Base-by-base conservation (phyloP, 164 flowering plant genomes). In the Litsea cubeba region DNA sequence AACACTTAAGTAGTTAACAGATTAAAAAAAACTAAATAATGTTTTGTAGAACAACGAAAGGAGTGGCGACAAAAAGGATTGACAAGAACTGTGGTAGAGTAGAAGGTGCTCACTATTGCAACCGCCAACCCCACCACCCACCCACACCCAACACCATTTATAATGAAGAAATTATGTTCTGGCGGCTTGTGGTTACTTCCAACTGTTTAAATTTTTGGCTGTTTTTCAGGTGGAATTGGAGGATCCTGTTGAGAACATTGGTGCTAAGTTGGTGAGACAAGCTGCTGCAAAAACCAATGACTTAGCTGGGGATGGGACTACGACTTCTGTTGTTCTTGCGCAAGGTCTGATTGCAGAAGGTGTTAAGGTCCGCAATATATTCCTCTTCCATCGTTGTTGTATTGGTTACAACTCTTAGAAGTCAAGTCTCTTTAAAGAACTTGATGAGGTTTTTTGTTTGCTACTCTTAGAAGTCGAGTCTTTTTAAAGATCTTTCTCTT, bases 211-310 rank as follows among this genome's bases (percentile, higher is more conserved):
- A 54, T 2, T 54, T 54, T 65, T 28, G n/a, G 11, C 26, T 65
- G 15, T 18, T 15, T 65, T 12, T 40, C 40, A 95, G 98, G 98
- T 95, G 76, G 98, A 93, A 82, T 82, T 95, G 83, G 99, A 93
- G 84, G 99, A 95, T 68, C 98, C 98, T n/a, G 97, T 95, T 30
- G 98, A 95, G 82, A 95, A 95, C 78, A 91, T 95, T 75, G 99
- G 99, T 63, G 99, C 97, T 5, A 93, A 91, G 77, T 79, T 95
- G 68, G 99, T 95, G 70, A 88, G 99, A 72, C 99, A 95, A 80
- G 99, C 99, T 35, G 99, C 99, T 83, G 88, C 99, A 17, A 95
- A 93, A 86, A 95, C 99, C 67, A 95, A 95, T 83, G 99, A 95
- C 76, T 82, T 95, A 81, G 99, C 99, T 83, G 99, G 99, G 73